Evolutionary conservation across 225 moss, liverwort and hornwort species (phyloP).

Genomic region (Straminergon stramineum): DNA sequence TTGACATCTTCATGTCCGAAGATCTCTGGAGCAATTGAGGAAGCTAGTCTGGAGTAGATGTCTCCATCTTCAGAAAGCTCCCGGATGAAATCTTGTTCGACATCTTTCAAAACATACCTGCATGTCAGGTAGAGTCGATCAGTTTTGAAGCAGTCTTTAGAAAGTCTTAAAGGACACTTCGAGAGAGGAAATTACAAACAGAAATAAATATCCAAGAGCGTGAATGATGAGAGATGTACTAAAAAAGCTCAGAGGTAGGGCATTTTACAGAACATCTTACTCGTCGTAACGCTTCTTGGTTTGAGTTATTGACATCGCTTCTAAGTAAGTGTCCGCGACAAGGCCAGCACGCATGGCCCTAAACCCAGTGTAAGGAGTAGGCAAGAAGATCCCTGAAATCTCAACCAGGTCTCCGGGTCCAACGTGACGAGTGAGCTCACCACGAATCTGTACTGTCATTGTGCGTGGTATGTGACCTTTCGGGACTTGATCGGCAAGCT

Average conservation of each 20-base stretch:
- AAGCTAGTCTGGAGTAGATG: slow-evolving; percentile 73
- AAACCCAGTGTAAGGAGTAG: slow-evolving; percentile 92
- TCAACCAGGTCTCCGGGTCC: slow-evolving; percentile 95
- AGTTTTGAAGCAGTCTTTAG: background rate
- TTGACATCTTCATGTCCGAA: slow-evolving; percentile 98
- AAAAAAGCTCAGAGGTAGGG: background rate
- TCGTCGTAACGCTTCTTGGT: slow-evolving; percentile 96
- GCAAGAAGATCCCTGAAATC: slow-evolving; percentile 89
- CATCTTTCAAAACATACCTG: slow-evolving; percentile 68
- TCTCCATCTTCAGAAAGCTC: slow-evolving; percentile 79
- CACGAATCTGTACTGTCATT: slow-evolving; percentile 88
- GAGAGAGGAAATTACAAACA: background rate
- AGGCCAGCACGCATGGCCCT: slow-evolving; percentile 96
- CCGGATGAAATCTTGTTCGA: slow-evolving; percentile 63
- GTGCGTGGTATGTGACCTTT: slow-evolving; percentile 95
- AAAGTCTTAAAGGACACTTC: background rate
- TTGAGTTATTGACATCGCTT: slow-evolving; percentile 86
- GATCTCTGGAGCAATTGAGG: slow-evolving; percentile 95
- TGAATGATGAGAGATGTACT: background rate
- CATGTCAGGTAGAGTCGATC: background rate
- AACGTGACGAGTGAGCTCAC: slow-evolving; percentile 86
- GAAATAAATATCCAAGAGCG: background rate
- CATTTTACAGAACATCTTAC: slow-evolving; percentile 15
- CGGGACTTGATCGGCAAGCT: slow-evolving; percentile 91
- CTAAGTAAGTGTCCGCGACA: slow-evolving; percentile 88